A percentile compares a stretch with the other conserved stretches of the same genome.
Evolutionary conservation across 768 basidiomycete genomes (phyloP).

Genomic region (Suillus discolor): DNA sequence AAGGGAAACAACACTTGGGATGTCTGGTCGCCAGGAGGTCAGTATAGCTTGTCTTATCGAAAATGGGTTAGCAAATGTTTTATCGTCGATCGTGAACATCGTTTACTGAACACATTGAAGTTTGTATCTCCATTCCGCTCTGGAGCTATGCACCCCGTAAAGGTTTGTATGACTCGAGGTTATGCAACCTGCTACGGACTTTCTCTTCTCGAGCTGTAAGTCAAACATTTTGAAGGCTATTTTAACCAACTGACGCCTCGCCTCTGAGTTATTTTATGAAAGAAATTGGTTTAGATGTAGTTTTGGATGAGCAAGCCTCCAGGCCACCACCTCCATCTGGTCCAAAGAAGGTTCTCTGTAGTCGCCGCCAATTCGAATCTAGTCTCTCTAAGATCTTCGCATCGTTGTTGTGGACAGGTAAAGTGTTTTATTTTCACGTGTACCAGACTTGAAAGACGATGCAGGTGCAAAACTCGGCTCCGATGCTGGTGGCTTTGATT

Average conservation of each 20-base stretch:
- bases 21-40: slow-evolving; percentile 7
- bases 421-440: neutral
- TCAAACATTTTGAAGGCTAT: no score
- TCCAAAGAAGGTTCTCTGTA: neutral
- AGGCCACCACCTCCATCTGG: slow-evolving; percentile 1
- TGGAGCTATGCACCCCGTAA: neutral
- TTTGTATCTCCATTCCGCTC: neutral
- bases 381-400: slow-evolving; percentile 9
- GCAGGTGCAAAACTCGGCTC: slow-evolving; percentile 15
- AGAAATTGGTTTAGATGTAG: neutral
- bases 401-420: slow-evolving; percentile 16
- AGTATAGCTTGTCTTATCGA: no score
- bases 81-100: neutral
- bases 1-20: slow-evolving; percentile 2
- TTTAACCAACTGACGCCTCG: neutral
- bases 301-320: neutral
- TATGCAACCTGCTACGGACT: neutral
- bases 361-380: slow-evolving; percentile 5
- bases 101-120: neutral
- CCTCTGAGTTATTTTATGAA: neutral
- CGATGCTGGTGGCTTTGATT: slow-evolving; percentile 13
- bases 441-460: neutral
- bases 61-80: neutral
- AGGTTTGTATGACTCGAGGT: neutral
- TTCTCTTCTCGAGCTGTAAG: neutral